These are phyloP conservation scores for Rhizopus sp. DNA, from an alignment of 371 early-diverging fungal species.

Conservation along the genomic window DNA sequence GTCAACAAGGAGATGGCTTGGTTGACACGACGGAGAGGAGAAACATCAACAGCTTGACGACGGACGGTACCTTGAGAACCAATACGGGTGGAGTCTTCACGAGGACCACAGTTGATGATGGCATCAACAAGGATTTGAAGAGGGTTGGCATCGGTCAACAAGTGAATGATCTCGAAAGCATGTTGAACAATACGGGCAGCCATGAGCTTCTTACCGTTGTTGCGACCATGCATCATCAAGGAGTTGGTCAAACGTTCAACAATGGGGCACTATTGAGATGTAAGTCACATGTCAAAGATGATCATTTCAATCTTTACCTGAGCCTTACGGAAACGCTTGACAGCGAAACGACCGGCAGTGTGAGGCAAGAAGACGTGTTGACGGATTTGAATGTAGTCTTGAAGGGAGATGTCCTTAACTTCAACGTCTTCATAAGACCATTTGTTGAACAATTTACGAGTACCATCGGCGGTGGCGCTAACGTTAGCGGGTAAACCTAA, in stretches of 20 bases:
- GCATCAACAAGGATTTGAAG: conserved; percentile 98
- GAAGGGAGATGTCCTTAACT: conserved; percentile 88
- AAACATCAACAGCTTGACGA: conserved; percentile 99
- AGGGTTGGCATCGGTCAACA: conserved; percentile 97
- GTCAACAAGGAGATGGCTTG: conserved; percentile 93
- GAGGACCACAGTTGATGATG: conserved; percentile 98
- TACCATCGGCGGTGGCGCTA: conserved; percentile 46
- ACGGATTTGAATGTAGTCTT: conserved; percentile 90
- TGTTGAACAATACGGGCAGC: conserved; percentile 73
- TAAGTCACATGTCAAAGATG: conserved; percentile 17
- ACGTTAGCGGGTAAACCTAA: conserved; percentile 32
- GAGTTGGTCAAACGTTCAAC: conserved; percentile 98
- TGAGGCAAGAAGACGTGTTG: conserved; percentile 94
- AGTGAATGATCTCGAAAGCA: conserved; percentile 86
- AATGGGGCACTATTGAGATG: conserved; percentile 82
- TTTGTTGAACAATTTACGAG: conserved; percentile 82
- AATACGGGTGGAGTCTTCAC: conserved; percentile 99
- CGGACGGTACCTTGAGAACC: conserved; percentile 98
- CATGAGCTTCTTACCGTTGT: conserved; percentile 99
- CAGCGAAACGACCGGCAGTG: conserved; percentile 95
- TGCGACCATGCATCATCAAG: conserved; percentile 99
- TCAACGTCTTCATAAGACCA: conserved; percentile 92
- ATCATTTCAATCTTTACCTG: conserved; percentile 56
- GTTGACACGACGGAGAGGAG: conserved; percentile 97
- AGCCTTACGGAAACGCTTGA: conserved; percentile 95